These are phyloP conservation scores for Trichoderma sp. DNA, from an alignment of 2,329 filamentous ascomycete species.

Conservation along the genomic window DNA sequence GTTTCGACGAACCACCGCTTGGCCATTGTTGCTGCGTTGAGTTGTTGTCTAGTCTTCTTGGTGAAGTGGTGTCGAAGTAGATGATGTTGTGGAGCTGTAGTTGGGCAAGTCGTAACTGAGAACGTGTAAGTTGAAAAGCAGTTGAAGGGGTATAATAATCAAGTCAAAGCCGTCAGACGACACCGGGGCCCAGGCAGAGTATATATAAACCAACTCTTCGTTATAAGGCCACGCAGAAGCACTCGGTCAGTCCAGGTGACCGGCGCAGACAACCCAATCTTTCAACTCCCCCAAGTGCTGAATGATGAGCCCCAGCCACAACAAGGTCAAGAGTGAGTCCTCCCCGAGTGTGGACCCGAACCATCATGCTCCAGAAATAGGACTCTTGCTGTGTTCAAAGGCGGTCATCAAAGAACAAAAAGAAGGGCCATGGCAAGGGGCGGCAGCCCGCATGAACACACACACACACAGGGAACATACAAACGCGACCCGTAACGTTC, in stretches of 20 bases:
- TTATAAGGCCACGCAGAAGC: not conserved
- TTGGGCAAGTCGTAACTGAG: not conserved
- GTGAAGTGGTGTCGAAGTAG: constrained; percentile 17
- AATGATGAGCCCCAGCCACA: constrained; percentile 26
- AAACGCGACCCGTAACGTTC: not conserved
- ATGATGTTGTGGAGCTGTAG: not conserved
- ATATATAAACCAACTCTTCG: constrained; percentile 22
- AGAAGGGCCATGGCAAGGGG: constrained; percentile 25
- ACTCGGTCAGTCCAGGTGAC: constrained; percentile 30
- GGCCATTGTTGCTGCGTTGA: constrained; percentile 38
- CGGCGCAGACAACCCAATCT: constrained; percentile 22
- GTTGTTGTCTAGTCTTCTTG: not conserved
- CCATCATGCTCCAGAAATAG: constrained; percentile 26
- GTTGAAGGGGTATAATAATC: not conserved
- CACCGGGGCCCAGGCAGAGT: constrained; percentile 2
- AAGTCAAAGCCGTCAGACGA: not conserved
- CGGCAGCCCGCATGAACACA: constrained; percentile 22
- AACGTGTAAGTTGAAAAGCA: not conserved
- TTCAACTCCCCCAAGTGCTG: constrained; percentile 1
- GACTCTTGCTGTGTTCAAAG: constrained; percentile 5
- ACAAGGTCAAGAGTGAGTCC: constrained; percentile 1
- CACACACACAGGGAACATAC: not conserved
- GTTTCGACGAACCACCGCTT: constrained; percentile 44
- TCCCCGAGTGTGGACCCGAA: constrained; percentile 4
- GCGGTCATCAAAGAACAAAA: not conserved